These are phyloP conservation scores for Larix kaempferi DNA, from an alignment of 75 land plant species.

Conservation along the genomic window DNA sequence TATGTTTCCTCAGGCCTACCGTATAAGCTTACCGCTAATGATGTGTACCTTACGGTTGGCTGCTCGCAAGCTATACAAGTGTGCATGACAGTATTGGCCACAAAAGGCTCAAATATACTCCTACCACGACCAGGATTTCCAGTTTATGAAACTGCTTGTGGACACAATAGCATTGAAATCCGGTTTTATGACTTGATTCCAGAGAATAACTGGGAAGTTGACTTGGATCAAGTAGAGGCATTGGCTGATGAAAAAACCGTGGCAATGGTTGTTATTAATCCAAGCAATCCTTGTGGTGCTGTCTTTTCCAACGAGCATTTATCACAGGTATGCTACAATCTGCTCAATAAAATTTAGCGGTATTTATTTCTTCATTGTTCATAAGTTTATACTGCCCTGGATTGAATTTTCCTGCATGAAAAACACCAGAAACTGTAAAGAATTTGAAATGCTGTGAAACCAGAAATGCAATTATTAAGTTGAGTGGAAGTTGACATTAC, in stretches of 20 bases:
- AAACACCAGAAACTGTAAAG: conserved; percentile 2
- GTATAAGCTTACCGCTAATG: conserved; percentile 21
- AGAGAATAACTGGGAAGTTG: conserved; percentile 35
- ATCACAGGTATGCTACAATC: conserved; percentile 22
- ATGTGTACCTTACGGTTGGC: conserved; percentile 36
- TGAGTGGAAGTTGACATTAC: too few species aligned
- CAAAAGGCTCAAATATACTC: conserved; percentile 31
- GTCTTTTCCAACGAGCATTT: conserved; percentile 33
- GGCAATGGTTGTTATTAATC: conserved; percentile 40
- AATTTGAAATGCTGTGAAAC: neutral
- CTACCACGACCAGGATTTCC: conserved; percentile 55
- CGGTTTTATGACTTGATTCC: conserved; percentile 38
- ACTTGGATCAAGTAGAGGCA: conserved; percentile 19
- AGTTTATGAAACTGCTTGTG: conserved; percentile 33
- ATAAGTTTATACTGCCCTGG: neutral
- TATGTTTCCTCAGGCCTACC: conserved; percentile 31
- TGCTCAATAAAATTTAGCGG: neutral
- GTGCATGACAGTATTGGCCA: conserved; percentile 29
- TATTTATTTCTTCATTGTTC: neutral
- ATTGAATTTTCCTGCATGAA: neutral
- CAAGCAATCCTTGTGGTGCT: conserved; percentile 46
- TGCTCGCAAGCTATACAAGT: conserved; percentile 48
- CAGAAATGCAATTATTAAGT: too few species aligned
- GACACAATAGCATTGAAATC: conserved; percentile 22
- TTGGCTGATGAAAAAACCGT: conserved; percentile 29